Evolutionary conservation across 805 yeast species (phyloP).

Genomic region (Candida corydali): DNA sequence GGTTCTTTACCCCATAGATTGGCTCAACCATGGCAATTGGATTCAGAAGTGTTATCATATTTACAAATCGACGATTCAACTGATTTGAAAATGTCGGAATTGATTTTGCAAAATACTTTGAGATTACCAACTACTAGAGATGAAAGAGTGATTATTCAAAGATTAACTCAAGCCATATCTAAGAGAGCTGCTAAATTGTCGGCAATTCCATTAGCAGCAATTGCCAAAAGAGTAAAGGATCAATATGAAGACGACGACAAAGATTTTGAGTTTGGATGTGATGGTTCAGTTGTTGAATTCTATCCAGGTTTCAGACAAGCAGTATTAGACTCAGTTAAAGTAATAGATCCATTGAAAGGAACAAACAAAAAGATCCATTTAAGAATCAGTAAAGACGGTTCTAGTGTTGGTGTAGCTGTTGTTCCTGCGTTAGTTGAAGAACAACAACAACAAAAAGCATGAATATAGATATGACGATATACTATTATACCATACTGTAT

Average conservation of each 20-base stretch:
- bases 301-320: slow-evolving; percentile 86
- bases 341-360: slow-evolving; percentile 68
- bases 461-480: too few species aligned
- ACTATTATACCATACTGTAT: too few species aligned
- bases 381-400: slow-evolving; percentile 88
- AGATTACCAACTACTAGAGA: slow-evolving; percentile 64
- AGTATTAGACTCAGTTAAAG: slow-evolving; percentile 72
- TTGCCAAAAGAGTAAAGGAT: slow-evolving; percentile 65
- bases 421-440: slow-evolving; percentile 5
- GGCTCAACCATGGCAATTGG: slow-evolving; percentile 71
- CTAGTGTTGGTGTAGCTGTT: slow-evolving; percentile 93
- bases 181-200: slow-evolving; percentile 86
- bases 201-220: slow-evolving; percentile 86
- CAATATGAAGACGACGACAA: slow-evolving; percentile 45
- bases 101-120: slow-evolving; percentile 60
- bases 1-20: slow-evolving; percentile 57
- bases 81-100: slow-evolving; percentile 64
- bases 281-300: slow-evolving; percentile 90
- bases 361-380: slow-evolving; percentile 72
- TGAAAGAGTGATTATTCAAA: slow-evolving; percentile 74
- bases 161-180: slow-evolving; percentile 73
- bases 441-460: neutral
- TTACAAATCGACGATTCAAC: slow-evolving; percentile 83
- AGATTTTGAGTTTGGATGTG: slow-evolving; percentile 90
- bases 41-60: slow-evolving; percentile 79